Conservation (phyloP, 495 filamentous ascomycete genomes). For the Tuber calosporum region DNA sequence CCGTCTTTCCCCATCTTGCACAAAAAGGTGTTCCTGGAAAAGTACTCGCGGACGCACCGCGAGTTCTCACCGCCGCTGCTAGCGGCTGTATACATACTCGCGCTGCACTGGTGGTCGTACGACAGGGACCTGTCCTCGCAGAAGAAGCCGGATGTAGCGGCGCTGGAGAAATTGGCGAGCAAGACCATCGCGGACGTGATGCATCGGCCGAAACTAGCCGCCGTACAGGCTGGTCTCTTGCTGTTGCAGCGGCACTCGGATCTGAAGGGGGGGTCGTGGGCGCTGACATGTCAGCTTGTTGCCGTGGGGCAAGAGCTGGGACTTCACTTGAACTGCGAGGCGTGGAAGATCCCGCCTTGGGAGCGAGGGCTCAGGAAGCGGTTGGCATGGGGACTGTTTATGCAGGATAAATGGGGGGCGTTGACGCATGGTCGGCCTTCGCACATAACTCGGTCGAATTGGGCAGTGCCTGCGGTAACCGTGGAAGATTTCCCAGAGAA, state of each 20-base stretch:
- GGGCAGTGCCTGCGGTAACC: slow-evolving; percentile 66
- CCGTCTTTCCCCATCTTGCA: slow-evolving; percentile 85
- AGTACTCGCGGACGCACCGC: slow-evolving; percentile 66
- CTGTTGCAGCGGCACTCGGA: slow-evolving; percentile 69
- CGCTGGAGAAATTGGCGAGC: slow-evolving; percentile 70
- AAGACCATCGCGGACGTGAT: slow-evolving; percentile 68
- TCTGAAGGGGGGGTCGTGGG: slow-evolving; percentile 69
- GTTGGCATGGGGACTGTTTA: slow-evolving; percentile 82
- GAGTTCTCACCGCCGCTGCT: slow-evolving; percentile 77
- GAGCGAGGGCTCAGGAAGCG: slow-evolving; percentile 75
- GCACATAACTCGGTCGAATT: slow-evolving; percentile 72
- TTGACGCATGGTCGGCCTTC: slow-evolving; percentile 80
- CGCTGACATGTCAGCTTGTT: slow-evolving; percentile 76
- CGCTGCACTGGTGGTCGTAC: slow-evolving; percentile 81
- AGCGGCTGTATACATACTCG: slow-evolving; percentile 81
- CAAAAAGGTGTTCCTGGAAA: slow-evolving; percentile 77
- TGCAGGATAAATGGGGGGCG: slow-evolving; percentile 90
- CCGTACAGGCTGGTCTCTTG: slow-evolving; percentile 82
- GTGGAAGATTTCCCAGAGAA: slow-evolving; percentile 65
- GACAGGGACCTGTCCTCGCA: slow-evolving; percentile 58
- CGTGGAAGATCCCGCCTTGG: slow-evolving; percentile 82
- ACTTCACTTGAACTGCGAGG: slow-evolving; percentile 77
- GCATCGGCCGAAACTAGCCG: slow-evolving; percentile 80
- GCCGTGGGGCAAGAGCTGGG: slow-evolving; percentile 76
- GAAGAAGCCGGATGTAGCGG: slow-evolving; percentile 63